These are phyloP conservation scores for Boletus vinaceobasis DNA, from an alignment of 768 basidiomycete genomes.

Conservation along the genomic window DNA sequence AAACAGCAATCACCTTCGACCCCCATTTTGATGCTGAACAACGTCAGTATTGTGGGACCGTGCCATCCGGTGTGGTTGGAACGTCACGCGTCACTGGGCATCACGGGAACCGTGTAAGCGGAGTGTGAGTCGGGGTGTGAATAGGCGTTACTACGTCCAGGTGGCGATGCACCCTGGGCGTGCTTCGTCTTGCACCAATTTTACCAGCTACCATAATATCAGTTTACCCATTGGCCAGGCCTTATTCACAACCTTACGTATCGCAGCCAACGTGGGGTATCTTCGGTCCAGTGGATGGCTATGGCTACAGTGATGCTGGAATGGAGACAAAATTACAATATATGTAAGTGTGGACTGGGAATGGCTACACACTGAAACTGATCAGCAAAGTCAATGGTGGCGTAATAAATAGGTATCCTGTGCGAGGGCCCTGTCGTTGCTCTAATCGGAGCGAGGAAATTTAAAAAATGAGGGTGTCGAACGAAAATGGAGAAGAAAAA, in stretches of 20 bases:
- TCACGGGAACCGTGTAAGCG: background rate
- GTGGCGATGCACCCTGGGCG: too few species aligned
- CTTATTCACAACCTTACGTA: background rate
- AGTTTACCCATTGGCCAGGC: background rate
- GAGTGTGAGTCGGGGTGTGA: too few species aligned
- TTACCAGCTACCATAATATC: background rate
- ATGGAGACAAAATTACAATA: conserved; percentile 19
- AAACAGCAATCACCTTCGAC: background rate
- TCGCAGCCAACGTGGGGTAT: background rate
- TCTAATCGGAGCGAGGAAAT: conserved; percentile 5
- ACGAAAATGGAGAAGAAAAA: conserved; percentile 4
- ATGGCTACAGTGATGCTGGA: conserved; percentile 23
- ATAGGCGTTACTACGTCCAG: too few species aligned
- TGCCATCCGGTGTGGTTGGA: conserved; percentile 13
- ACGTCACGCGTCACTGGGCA: too few species aligned
- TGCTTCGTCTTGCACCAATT: background rate
- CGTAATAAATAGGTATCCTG: conserved; percentile 21
- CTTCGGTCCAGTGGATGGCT: conserved; percentile 12
- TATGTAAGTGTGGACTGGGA: conserved; percentile 8
- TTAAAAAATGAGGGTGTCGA: conserved; percentile 8
- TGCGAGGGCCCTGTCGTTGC: conserved; percentile 9
- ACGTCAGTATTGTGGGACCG: background rate
- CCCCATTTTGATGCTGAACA: background rate
- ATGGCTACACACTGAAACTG: conserved; percentile 25
- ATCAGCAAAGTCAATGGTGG: conserved; percentile 4